Evolutionary conservation across 2,329 filamentous ascomycete species (phyloP).

Genomic region (Colletotrichum sp.): DNA sequence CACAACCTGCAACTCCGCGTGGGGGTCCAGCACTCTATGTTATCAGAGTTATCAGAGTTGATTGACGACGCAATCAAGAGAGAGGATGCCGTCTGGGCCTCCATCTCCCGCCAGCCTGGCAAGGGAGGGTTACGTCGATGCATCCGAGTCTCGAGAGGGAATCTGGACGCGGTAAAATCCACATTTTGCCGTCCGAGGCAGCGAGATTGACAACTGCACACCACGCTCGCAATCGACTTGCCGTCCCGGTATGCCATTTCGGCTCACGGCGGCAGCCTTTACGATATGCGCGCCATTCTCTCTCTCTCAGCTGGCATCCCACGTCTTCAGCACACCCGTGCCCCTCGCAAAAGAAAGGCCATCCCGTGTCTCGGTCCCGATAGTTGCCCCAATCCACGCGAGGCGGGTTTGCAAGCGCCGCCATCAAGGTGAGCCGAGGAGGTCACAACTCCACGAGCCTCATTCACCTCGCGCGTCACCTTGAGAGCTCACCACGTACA

Average conservation of each 20-base stretch:
- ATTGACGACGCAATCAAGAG: neutral
- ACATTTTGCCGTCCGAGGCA: neutral
- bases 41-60: neutral
- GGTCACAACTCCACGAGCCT: neutral
- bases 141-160: neutral
- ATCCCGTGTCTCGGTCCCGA: neutral
- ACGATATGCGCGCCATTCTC: neutral
- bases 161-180: neutral
- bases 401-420: neutral
- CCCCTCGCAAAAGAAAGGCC: neutral
- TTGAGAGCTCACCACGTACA: neutral
- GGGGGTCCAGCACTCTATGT: neutral
- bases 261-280: neutral
- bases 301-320: neutral
- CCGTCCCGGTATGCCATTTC: neutral
- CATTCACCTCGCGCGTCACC: neutral
- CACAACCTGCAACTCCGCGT: neutral
- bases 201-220: neutral
- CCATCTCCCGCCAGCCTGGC: neutral
- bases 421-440: conserved; percentile 3
- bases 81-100: neutral
- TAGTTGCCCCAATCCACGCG: neutral
- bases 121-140: neutral
- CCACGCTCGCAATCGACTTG: neutral
- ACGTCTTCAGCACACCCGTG: neutral